These are phyloP conservation scores for Nakazawaea ishiwadae DNA, from an alignment of 805 yeast species.

Conservation along the genomic window DNA sequence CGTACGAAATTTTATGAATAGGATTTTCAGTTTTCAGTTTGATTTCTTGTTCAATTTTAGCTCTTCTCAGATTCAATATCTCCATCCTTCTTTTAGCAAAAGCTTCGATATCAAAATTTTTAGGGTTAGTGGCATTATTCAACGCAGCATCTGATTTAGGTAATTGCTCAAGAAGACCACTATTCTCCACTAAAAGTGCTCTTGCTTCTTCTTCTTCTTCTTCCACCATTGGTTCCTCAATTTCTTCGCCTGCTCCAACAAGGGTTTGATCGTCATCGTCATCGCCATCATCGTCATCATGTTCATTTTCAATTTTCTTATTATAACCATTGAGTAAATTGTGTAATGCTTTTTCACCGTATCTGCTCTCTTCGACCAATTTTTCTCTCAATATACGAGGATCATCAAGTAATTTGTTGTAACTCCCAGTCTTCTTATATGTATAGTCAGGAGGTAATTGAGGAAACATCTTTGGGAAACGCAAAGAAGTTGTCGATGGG, in stretches of 20 bases:
- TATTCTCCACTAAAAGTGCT: slow-evolving; percentile 13
- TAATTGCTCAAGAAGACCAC: background rate
- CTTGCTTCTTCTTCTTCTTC: slow-evolving; percentile 16
- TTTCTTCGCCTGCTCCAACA: slow-evolving; percentile 4
- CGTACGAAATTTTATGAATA: slow-evolving; percentile 25
- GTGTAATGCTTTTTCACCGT: slow-evolving; percentile 75
- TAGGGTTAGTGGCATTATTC: slow-evolving; percentile 7
- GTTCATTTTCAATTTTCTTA: slow-evolving; percentile 23
- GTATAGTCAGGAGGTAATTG: slow-evolving; percentile 93
- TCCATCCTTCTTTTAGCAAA: slow-evolving; percentile 47
- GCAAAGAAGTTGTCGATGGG: slow-evolving; percentile 40
- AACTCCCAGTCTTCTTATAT: slow-evolving; percentile 72
- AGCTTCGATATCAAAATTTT: slow-evolving; percentile 48
- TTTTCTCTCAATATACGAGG: slow-evolving; percentile 66
- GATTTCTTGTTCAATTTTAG: slow-evolving; percentile 28
- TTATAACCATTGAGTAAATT: slow-evolving; percentile 38
- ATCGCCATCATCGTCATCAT: slow-evolving; percentile 11
- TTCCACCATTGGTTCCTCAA: slow-evolving; percentile 1
- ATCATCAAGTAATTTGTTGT: slow-evolving; percentile 56
- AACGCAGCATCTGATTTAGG: background rate
- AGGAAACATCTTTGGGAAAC: slow-evolving; percentile 63
- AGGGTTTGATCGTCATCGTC: slow-evolving; percentile 12
- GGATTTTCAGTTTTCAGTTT: slow-evolving; percentile 26
- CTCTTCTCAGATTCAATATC: slow-evolving; percentile 28
- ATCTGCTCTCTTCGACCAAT: slow-evolving; percentile 74